Conservation (phyloP, 75 land plant genomes). For the Sequoiadendron giganteum region DNA sequence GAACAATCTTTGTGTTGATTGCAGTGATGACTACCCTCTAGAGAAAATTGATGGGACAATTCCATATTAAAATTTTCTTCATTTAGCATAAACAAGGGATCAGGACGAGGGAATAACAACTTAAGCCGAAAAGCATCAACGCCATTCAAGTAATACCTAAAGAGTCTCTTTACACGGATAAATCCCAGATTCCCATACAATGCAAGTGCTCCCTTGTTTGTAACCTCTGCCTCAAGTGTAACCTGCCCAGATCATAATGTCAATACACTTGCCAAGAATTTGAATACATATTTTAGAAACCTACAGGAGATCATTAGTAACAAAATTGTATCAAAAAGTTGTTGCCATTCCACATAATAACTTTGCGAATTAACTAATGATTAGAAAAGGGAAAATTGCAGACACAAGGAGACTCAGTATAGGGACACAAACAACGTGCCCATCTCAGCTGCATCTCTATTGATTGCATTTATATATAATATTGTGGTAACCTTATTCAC, state of each 20-base stretch:
- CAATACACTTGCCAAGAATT: neutral
- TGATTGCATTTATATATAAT: no score
- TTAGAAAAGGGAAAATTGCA: neutral
- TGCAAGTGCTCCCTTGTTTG: conserved; percentile 96
- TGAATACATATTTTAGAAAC: neutral
- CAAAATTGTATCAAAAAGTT: neutral
- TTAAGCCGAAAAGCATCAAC: conserved; percentile 96
- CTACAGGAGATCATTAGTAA: neutral
- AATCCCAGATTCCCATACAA: conserved; percentile 95
- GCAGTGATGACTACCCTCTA: neutral
- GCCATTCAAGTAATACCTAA: conserved; percentile 92
- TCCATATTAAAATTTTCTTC: conserved; percentile 12
- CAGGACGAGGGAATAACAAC: conserved; percentile 72
- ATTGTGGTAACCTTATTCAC: no score
- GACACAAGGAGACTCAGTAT: no score
- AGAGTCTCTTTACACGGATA: conserved; percentile 87
- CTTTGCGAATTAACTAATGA: neutral
- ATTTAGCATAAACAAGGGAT: conserved; percentile 11
- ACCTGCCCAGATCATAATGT: conserved; percentile 47
- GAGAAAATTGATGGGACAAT: conserved; percentile 2
- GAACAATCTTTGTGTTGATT: conserved; percentile 4
- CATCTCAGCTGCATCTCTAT: no score
- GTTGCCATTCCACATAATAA: neutral
- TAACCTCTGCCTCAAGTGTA: conserved; percentile 97
- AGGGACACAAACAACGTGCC: no score